These are phyloP conservation scores for Castanospermum australe DNA, from an alignment of 306 rosid genomes.

Conservation along the genomic window DNA sequence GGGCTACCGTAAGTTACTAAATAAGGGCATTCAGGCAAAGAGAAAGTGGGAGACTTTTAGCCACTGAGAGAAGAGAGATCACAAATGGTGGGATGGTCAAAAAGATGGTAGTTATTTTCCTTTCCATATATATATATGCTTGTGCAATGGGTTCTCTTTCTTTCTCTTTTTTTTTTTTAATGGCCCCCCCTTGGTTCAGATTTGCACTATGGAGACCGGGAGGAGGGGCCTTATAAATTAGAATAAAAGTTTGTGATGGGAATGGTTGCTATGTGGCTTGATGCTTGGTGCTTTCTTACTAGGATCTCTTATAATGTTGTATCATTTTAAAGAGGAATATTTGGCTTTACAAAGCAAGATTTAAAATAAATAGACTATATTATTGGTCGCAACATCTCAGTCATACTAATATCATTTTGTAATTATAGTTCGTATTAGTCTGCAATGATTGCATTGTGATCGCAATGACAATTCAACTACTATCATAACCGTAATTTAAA, in stretches of 20 bases:
- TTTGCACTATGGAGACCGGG: constrained; percentile 10
- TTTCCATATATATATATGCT: not conserved
- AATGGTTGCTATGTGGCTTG: not conserved
- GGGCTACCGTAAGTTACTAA: not conserved
- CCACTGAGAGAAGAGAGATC: not conserved
- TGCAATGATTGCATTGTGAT: too few species aligned
- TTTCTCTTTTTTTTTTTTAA: too few species aligned
- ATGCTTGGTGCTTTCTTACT: constrained; percentile 11
- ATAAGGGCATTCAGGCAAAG: not conserved
- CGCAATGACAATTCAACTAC: too few species aligned
- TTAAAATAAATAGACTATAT: too few species aligned
- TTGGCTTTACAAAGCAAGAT: not conserved
- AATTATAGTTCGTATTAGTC: too few species aligned
- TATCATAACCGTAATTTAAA: too few species aligned
- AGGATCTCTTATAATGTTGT: not conserved
- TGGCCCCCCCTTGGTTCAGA: not conserved
- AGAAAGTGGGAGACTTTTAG: not conserved
- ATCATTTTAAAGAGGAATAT: not conserved
- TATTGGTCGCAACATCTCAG: too few species aligned
- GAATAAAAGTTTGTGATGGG: not conserved
- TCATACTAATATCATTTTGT: too few species aligned
- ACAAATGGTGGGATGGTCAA: constrained; percentile 43
- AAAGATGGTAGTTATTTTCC: constrained; percentile 12
- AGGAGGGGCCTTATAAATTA: not conserved
- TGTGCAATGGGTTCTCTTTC: not conserved